Base-by-base conservation (phyloP, 805 yeast species). In the Candida anglica region DNA sequence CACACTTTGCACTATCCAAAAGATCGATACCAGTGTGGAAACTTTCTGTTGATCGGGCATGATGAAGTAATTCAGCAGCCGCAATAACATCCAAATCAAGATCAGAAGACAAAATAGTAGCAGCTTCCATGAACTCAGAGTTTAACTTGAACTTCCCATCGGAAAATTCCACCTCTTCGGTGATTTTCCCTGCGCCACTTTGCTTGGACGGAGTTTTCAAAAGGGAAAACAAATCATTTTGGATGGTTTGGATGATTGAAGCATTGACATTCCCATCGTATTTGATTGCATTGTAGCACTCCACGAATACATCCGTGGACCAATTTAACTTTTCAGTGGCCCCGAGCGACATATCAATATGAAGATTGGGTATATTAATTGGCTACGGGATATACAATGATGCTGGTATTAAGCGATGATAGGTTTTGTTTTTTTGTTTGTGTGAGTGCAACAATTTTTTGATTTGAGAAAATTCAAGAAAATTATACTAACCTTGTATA, bases 61-160 rank as follows among this genome's bases (percentile, higher is more conserved):
- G 53, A 32, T 62, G 72, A 2, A 89, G 66, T 18, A 86, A 51
- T 49, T 87, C 85, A 1, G 94, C 93, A 2, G 86, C 73, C 2
- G 74, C 66, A 19, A 84, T 33, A 53, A 91, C 97, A 56, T 91
- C 95, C 33, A 91, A 38, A 28, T 58, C 56, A 14, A 67, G 42
- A 37, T 65, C 69, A 16, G 48, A 63, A 32, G 84, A 67, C 33
- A 91, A 66, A 24, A 77, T 78, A 4, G 78, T 64, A 1, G 87
- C 72, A 3, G 73, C 66, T 33, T 77, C 69, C 25, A 82, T 66
- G 45, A 87, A 89, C 24, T 76, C 75, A 30, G 75, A 65, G 49
- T 84, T 86, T 20, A 89, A 56, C 39, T 73, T 73, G 45, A 73
- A 81, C 29, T 75, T 75, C 14, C 80, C 81, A 46, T 71, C 79